phyloP scores from a whole-genome alignment of 129 eudicot species.

The Arctium minus region DNA sequence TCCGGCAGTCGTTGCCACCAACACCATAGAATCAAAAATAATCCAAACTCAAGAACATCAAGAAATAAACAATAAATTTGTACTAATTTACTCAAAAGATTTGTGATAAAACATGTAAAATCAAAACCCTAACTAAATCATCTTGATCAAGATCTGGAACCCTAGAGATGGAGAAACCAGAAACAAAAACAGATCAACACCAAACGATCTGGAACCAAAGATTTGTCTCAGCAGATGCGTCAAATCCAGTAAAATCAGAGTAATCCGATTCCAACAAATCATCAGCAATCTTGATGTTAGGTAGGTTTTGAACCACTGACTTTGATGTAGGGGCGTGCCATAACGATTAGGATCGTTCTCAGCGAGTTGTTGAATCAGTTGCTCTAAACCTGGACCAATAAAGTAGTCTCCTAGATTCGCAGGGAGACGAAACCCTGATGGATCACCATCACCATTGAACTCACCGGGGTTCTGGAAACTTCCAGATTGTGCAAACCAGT shows the following conservation, averaged over 20 bases:
- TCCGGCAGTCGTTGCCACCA: too few relatives aligned
- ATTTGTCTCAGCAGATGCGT: constrained; percentile 44
- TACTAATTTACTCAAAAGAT: too few relatives aligned
- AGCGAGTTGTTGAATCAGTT: constrained; percentile 80
- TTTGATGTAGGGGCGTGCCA: constrained; percentile 92
- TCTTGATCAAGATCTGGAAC: too few relatives aligned
- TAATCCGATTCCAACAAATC: constrained; percentile 59
- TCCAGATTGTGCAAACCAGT: constrained; percentile 29
- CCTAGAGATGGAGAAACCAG: too few relatives aligned
- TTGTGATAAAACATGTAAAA: too few relatives aligned
- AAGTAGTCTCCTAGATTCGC: constrained; percentile 75
- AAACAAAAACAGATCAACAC: too few relatives aligned
- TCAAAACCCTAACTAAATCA: too few relatives aligned
- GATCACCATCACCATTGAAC: constrained; percentile 32
- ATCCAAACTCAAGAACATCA: too few relatives aligned
- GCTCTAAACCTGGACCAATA: constrained; percentile 83
- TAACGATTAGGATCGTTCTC: constrained; percentile 88
- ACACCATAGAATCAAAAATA: too few relatives aligned
- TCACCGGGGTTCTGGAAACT: constrained; percentile 34
- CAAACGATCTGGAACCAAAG: too few relatives aligned
- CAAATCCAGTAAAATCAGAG: constrained; percentile 40
- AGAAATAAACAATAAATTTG: too few relatives aligned
- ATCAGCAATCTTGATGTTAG: constrained; percentile 41
- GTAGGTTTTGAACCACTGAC: constrained; percentile 55
- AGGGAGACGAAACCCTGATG: constrained; percentile 37